Conservation (phyloP, 129 eudicot species). For the Flaveria trinervia region DNA sequence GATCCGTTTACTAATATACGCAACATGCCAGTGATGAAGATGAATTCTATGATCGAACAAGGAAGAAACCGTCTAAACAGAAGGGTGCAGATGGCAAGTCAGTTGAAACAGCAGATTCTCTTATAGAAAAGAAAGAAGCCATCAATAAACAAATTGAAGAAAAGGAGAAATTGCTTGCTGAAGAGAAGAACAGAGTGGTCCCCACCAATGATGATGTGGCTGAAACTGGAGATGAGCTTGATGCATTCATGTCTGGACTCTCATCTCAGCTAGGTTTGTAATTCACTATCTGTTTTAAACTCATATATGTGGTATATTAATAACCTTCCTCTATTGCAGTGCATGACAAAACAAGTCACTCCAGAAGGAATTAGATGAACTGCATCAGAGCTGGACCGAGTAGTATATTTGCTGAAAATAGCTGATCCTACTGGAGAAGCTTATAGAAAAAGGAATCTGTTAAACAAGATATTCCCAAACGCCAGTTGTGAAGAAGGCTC, state of each 20-base stretch:
- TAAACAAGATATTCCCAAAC: slow-evolving; percentile 29
- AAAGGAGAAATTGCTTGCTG: slow-evolving; percentile 51
- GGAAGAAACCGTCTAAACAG: slow-evolving; percentile 52
- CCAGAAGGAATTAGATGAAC: slow-evolving; percentile 60
- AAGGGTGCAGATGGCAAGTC: slow-evolving; percentile 66
- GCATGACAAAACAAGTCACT: slow-evolving; percentile 54
- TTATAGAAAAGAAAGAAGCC: slow-evolving; percentile 75
- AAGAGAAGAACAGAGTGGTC: slow-evolving; percentile 55
- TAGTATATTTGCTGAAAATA: slow-evolving; percentile 80
- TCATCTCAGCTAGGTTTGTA: slow-evolving; percentile 86
- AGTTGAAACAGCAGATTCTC: slow-evolving; percentile 92
- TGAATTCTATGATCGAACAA: slow-evolving; percentile 94
- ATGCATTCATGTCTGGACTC: slow-evolving; percentile 87
- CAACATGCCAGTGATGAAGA: slow-evolving; percentile 77
- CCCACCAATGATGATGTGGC: slow-evolving; percentile 38
- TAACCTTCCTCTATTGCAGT: slow-evolving; percentile 44
- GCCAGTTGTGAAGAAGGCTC: slow-evolving; percentile 32
- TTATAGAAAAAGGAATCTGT: slow-evolving; percentile 59
- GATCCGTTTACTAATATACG: not conserved
- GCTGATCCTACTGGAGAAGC: slow-evolving; percentile 95
- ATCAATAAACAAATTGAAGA: slow-evolving; percentile 75
- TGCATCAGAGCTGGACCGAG: slow-evolving; percentile 78
- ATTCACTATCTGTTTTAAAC: not conserved
- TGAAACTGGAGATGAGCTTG: slow-evolving; percentile 82
- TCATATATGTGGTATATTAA: not conserved